phyloP scores from a whole-genome alignment of 2,329 filamentous ascomycete genomes.

The Cylindrodendrum hubeiense region DNA sequence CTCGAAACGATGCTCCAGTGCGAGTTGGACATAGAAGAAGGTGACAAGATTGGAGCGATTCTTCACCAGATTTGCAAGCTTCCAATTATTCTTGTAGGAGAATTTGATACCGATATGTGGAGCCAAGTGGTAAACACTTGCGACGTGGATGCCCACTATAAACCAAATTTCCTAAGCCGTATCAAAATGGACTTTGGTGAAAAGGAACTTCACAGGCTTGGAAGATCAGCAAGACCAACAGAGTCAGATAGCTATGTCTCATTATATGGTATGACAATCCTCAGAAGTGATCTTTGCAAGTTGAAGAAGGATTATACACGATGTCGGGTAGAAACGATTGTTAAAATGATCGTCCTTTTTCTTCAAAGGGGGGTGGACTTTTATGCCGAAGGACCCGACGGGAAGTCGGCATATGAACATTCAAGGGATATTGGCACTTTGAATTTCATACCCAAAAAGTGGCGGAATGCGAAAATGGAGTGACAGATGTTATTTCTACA shows the following conservation, averaged over 20 bases:
- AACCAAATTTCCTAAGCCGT: no score
- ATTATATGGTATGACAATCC: neutral
- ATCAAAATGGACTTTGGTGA: no score
- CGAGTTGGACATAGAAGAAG: neutral
- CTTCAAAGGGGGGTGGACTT: neutral
- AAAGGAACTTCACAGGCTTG: no score
- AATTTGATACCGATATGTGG: no score
- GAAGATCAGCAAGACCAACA: no score
- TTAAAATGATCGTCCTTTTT: neutral
- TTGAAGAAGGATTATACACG: neutral
- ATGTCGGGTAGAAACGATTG: neutral
- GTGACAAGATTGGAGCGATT: neutral
- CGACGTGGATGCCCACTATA: no score
- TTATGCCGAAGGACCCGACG: neutral
- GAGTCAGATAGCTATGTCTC: no score
- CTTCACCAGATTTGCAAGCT: neutral
- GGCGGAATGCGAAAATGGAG: neutral
- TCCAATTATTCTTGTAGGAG: neutral
- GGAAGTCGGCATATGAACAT: neutral
- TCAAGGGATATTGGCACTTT: neutral
- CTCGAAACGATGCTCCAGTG: neutral
- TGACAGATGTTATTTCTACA: no score
- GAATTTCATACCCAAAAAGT: neutral
- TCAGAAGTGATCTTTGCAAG: no score
- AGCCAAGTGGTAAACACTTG: no score